Evolutionary conservation across 306 rosid genomes (phyloP).

Genomic region (Crotalaria pallida): DNA sequence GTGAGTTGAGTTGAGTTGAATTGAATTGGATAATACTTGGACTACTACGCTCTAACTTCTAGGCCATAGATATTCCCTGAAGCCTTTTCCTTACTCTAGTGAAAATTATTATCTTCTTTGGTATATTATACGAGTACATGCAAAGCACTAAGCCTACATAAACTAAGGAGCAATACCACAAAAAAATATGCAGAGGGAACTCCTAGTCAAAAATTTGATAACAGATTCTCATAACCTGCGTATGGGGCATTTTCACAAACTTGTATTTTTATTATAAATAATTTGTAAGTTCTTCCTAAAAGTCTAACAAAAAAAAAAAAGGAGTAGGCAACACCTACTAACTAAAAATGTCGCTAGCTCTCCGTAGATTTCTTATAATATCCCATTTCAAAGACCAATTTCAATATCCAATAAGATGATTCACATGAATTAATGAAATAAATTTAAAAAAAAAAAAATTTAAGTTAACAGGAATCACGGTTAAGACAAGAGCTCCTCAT

Average conservation of each 20-base stretch:
- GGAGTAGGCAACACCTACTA: neutral
- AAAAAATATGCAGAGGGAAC: too few relatives aligned
- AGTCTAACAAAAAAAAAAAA: neutral
- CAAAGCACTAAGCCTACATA: neutral
- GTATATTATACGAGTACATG: too few relatives aligned
- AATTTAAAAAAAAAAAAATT: neutral
- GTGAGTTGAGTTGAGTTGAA: neutral
- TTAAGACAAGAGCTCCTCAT: slow-evolving; percentile 13
- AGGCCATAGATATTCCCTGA: neutral
- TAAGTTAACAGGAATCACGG: slow-evolving; percentile 5
- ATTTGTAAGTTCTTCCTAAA: neutral
- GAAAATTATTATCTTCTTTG: neutral
- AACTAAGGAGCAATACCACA: neutral
- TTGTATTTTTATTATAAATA: neutral
- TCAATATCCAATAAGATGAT: neutral
- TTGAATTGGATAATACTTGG: neutral
- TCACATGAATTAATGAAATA: slow-evolving; percentile 18
- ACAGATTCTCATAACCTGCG: neutral
- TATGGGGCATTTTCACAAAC: neutral
- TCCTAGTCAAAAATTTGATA: neutral
- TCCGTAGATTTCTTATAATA: neutral
- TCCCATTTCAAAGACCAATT: neutral
- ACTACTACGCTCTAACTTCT: neutral
- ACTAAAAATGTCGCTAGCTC: neutral
- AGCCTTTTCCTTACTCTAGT: neutral